phyloP scores from a whole-genome alignment of 169 alveolate genomes.

The Plasmodium sp. region DNA sequence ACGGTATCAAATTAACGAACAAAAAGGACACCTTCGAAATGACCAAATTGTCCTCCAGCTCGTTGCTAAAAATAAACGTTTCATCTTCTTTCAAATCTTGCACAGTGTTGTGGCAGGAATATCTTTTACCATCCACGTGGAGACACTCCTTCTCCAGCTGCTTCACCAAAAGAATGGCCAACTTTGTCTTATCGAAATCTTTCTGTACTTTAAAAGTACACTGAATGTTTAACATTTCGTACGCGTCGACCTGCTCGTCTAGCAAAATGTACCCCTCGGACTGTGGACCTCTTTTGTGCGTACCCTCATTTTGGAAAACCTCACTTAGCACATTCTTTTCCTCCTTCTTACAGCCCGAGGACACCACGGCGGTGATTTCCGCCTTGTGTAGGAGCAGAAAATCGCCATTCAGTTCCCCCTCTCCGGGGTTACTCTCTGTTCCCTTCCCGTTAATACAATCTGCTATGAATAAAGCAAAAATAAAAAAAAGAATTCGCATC shows the following conservation, averaged over 20 bases:
- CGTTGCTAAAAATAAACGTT: constrained; percentile 49
- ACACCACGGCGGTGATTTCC: neutral
- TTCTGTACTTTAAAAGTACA: constrained; percentile 14
- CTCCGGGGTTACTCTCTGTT: neutral
- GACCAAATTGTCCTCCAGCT: constrained; percentile 3
- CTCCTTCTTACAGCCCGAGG: neutral
- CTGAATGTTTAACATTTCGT: constrained; percentile 4
- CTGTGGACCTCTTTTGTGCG: neutral
- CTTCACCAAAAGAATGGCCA: constrained; percentile 13
- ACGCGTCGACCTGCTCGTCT: neutral
- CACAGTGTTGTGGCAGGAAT: neutral
- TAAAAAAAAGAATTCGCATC: constrained; percentile 14
- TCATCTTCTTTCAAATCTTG: constrained; percentile 37
- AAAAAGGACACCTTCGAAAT: constrained; percentile 32
- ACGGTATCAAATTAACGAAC: constrained; percentile 24
- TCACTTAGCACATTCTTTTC: neutral
- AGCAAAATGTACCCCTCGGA: neutral
- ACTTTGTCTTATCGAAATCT: neutral
- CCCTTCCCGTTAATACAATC: neutral
- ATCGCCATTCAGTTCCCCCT: neutral
- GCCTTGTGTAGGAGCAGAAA: constrained; percentile 10
- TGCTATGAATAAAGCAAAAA: neutral
- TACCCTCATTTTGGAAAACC: neutral
- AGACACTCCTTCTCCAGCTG: neutral
- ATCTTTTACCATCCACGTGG: neutral